Evolutionary conservation across 495 filamentous ascomycete genomes (phyloP), one percentile per base, ranked within the genome.

Genomic region (Lepidopterella palustris): DNA sequence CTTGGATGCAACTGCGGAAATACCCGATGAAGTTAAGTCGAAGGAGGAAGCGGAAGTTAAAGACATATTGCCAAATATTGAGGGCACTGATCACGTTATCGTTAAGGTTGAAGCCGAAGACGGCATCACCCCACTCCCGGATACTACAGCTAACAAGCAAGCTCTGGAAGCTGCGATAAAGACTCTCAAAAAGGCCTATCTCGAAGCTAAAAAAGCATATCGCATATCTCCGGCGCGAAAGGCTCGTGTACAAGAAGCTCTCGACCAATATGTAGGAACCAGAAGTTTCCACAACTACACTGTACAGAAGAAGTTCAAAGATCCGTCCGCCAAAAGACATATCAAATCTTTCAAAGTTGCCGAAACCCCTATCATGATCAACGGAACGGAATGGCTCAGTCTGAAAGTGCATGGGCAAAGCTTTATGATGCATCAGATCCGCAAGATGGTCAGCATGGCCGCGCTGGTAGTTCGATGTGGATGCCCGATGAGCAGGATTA

Each of bases 381-480:
- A 90, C 63, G 87, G 90, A 70, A 95, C 89, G 15, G 86, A 98
- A 74, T 98, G 93, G 93, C 80, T 98, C 6, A 92, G 87, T 25
- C 77, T 97, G 55, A 95, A 95, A 65, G 89, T 98, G 18, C 95
- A 97, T 72, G 93, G 93, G 0, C 93, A 98, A 73, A 90, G 86
- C 59, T 98, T 98, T 79, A 98, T 98, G 93, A 98, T 98, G 93
- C 93, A 98, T 71, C 93, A 98, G 73, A 98, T 98, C 72, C 87
- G 93, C 59, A 97, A 96, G 73, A 98, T 98, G 93, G 88, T 98
- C 15, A 88, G 86, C 60, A 91, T 97, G 90, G 88, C 84, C 35
- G 79, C 90, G 8, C 80, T 98, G 56, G 76, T 90, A 4, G 85
- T 92, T 2, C 84, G 93, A 42, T 90, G 87, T 71, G 95, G 90